Evolutionary conservation across 768 basidiomycete species (phyloP).

Genomic region (Boletus sp.): DNA sequence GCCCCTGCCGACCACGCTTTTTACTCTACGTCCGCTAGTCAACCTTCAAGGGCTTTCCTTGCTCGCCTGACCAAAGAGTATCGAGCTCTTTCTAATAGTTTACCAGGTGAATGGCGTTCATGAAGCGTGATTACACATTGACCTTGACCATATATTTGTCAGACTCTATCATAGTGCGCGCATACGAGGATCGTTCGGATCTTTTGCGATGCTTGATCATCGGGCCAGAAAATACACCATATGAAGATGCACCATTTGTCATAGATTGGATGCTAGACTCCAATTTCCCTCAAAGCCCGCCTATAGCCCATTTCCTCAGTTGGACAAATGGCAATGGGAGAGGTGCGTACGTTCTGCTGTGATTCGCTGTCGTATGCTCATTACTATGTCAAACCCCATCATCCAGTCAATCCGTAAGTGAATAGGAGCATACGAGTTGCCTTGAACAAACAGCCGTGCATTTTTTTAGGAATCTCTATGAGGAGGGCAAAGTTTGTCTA

Average conservation of each 20-base stretch:
- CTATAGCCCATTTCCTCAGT: constrained; percentile 85
- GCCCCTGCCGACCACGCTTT: constrained; percentile 86
- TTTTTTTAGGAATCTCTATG: constrained; percentile 74
- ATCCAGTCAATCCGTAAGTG: constrained; percentile 70
- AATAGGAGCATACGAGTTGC: not conserved
- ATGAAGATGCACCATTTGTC: constrained; percentile 90
- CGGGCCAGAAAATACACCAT: constrained; percentile 93
- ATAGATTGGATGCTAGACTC: constrained; percentile 92
- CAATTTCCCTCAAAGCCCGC: constrained; percentile 80
- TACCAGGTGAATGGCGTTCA: constrained; percentile 65
- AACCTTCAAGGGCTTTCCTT: constrained; percentile 73
- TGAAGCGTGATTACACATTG: not conserved
- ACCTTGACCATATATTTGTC: constrained; percentile 8
- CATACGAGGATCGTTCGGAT: constrained; percentile 88
- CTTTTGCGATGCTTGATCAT: constrained; percentile 86
- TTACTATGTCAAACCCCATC: not conserved
- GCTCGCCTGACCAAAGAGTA: constrained; percentile 82
- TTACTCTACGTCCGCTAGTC: constrained; percentile 54
- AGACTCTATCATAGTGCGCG: constrained; percentile 88
- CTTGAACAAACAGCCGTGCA: not conserved
- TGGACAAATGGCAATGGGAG: constrained; percentile 95
- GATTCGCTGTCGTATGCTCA: not conserved
- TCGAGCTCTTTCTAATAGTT: constrained; percentile 68
- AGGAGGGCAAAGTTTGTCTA: constrained; percentile 92
- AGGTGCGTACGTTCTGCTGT: constrained; percentile 23